Conservation (phyloP, 2,329 filamentous ascomycete genomes). For the Nannizzia gypsea region DNA sequence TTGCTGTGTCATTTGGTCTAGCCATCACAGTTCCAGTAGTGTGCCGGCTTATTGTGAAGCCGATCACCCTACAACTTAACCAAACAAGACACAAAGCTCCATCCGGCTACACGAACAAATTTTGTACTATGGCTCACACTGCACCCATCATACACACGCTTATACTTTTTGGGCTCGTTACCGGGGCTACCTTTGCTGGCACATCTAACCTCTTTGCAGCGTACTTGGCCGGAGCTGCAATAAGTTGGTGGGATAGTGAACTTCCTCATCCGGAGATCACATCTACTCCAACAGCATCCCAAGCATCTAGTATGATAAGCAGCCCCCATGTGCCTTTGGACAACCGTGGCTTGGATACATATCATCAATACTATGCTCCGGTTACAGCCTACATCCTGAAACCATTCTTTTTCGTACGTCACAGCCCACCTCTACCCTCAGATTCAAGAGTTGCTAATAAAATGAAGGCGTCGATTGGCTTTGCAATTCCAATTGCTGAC, state of each 20-base stretch:
- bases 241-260: conserved; percentile 29
- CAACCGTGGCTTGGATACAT: conserved; percentile 21
- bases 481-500: conserved; percentile 60
- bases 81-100: background rate
- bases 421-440: background rate
- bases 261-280: background rate
- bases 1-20: conserved; percentile 44
- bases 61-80: conserved; percentile 7
- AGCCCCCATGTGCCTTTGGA: background rate
- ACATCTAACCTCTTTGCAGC: conserved; percentile 47
- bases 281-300: too few species aligned
- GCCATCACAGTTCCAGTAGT: conserved; percentile 19
- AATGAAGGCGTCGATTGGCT: conserved; percentile 50
- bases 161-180: conserved; percentile 37
- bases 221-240: conserved; percentile 43
- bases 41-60: conserved; percentile 19
- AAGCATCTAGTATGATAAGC: background rate
- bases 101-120: background rate
- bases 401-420: conserved; percentile 59
- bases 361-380: conserved; percentile 37
- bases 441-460: background rate
- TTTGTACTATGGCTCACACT: background rate
- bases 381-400: conserved; percentile 45
- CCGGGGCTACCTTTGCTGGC: conserved; percentile 42
- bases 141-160: conserved; percentile 3